Evolutionary conservation across 73 alveolate species (phyloP).

Genomic region (Symbiodinium natans): DNA sequence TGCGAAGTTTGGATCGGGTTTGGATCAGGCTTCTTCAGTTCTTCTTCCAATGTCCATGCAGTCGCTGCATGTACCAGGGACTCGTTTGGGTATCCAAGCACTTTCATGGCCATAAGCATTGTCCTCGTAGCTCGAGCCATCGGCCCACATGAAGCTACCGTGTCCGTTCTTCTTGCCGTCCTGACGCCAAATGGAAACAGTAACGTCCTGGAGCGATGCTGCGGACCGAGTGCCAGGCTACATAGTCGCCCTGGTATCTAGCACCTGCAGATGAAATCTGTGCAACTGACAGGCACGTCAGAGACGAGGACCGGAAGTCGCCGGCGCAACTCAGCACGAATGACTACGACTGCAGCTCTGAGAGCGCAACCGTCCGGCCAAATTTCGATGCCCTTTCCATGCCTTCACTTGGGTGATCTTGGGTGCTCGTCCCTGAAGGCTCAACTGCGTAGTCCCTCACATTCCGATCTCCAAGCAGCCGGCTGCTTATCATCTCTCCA

Average conservation of each 20-base stretch:
- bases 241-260: slow-evolving; percentile 78
- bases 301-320: no score
- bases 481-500: slow-evolving; percentile 91
- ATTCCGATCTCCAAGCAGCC: not conserved
- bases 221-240: slow-evolving; percentile 18
- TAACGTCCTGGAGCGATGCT: not conserved
- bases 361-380: slow-evolving; percentile 91
- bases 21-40: no score
- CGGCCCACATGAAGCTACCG: slow-evolving; percentile 95
- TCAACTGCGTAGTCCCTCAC: not conserved
- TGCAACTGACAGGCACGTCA: not conserved
- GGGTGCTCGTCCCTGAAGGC: not conserved
- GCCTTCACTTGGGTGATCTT: slow-evolving; percentile 2
- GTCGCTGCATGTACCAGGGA: not conserved
- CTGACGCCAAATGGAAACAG: not conserved
- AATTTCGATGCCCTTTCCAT: slow-evolving; percentile 92
- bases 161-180: slow-evolving; percentile 95
- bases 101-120: not conserved
- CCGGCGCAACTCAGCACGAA: no score
- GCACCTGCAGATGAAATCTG: slow-evolving; percentile 10
- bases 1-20: not conserved
- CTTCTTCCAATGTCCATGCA: no score
- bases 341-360: not conserved
- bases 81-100: not conserved
- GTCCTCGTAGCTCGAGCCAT: slow-evolving; percentile 95